These are phyloP conservation scores for Anisodus acutangulus DNA, from an alignment of 257 asterid species.

Conservation along the genomic window DNA sequence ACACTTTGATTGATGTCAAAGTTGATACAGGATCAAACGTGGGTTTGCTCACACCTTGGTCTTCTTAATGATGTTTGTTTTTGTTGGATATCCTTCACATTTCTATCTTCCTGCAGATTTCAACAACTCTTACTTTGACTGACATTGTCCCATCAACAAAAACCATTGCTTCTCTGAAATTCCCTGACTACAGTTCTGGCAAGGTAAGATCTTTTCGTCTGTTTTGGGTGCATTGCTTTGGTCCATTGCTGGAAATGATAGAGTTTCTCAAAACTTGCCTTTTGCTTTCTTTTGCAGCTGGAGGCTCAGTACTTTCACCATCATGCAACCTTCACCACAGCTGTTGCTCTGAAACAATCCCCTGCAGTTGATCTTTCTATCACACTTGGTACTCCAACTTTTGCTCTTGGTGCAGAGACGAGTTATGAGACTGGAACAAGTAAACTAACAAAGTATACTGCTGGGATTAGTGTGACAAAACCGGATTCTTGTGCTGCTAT, in stretches of 20 bases:
- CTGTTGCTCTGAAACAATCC: conserved; percentile 63
- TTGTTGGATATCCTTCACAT: conserved; percentile 27
- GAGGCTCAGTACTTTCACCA: conserved; percentile 86
- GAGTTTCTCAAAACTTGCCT: conserved; percentile 21
- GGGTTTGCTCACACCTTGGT: conserved; percentile 35
- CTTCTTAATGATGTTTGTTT: conserved; percentile 25
- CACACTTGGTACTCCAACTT: conserved; percentile 83
- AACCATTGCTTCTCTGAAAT: conserved; percentile 66
- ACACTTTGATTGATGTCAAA: conserved; percentile 65
- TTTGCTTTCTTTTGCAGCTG: conserved; percentile 47
- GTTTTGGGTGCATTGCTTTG: conserved; percentile 12
- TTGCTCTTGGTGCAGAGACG: conserved; percentile 88
- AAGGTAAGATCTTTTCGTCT: conserved; percentile 54
- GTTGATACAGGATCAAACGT: conserved; percentile 95
- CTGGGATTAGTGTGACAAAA: conserved; percentile 72
- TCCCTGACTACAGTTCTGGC: conserved; percentile 75
- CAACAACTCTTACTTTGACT: conserved; percentile 57
- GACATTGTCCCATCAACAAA: conserved; percentile 81
- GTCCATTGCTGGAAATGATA: neutral
- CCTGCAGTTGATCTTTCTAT: conserved; percentile 71
- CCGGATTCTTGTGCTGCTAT: conserved; percentile 78
- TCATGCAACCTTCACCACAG: conserved; percentile 75
- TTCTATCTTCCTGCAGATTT: conserved; percentile 51
- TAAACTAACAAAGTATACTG: conserved; percentile 71
- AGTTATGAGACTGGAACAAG: conserved; percentile 73